Percentiles rank a stretch among this genome's conserved stretches.
Evolutionary conservation across 345 rosid species (phyloP).

Genomic region (Syzygium aromaticum): DNA sequence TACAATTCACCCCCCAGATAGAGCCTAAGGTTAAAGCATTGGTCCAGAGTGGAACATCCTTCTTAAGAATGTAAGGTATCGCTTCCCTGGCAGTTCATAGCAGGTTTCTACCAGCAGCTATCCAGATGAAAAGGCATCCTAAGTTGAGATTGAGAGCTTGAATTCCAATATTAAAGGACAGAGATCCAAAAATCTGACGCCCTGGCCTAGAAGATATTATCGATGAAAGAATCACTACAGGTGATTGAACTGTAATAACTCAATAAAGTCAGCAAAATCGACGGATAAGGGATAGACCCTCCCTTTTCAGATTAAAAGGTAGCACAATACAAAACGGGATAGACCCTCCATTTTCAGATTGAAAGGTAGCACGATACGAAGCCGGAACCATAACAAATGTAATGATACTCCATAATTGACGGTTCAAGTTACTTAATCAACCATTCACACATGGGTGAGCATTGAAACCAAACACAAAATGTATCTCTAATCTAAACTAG

Average conservation of each 20-base stretch:
- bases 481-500: neutral
- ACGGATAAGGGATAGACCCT: neutral
- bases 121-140: neutral
- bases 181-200: neutral
- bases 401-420: neutral
- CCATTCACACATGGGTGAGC: neutral
- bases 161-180: neutral
- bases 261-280: neutral
- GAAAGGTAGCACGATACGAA: neutral
- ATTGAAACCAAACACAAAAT: neutral
- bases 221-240: neutral
- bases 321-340: neutral
- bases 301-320: neutral
- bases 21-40: neutral
- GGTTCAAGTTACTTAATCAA: neutral
- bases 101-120: neutral
- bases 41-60: neutral
- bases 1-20: neutral
- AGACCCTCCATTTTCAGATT: neutral
- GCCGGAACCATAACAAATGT: neutral
- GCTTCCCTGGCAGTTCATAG: neutral
- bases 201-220: neutral
- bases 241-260: neutral
- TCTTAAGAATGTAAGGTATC: neutral
- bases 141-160: neutral